Evolutionary conservation across 345 rosid genomes (phyloP), one percentile per base, ranked within the genome.

Genomic region (Excoecaria agallocha): DNA sequence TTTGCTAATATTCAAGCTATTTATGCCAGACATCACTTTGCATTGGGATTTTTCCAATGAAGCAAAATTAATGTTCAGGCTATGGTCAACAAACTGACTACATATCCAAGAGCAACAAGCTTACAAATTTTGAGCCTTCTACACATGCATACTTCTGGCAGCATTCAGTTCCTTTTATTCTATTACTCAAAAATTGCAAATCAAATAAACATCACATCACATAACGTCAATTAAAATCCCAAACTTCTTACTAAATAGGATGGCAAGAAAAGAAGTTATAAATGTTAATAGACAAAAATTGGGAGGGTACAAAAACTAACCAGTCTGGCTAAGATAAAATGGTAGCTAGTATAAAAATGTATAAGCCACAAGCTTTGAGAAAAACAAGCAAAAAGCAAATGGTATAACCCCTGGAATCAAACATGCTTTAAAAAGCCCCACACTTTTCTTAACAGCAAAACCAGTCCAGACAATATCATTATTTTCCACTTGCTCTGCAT

Each of bases 261-360:
- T 25, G 19, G 50, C 35, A 25, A 71, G 3, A 37, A n/a, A 64
- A 15, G 25, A 64, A 39, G 38, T 6, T 6, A 15, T 16, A 52
- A 58, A 67, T 6, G 41, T 57, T 52, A 52, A 64, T 59, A 13
- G 71, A 25, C 39, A 17, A 59, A 55, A 56, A 46, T 37, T 67
- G 24, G 49, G 68, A 62, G 11, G 10, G 12, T 37, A 57, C 51
- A 76, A 74, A 48, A 71, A 65, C 85, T 16, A 38, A 92, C 98
- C 89, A 77, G 97, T 91, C 76, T 92, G 97, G 73, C 93, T 92
- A 17, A 94, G 80, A 80, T 94, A 94, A 84, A 91, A 92, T 3
- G 98, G 98, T 66, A 94, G 83, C 98, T 97, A 91, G 64, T 88
- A 94, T 75, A 92, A 86, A 81, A 94, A 94, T 0, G 98, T 91